Conservation (phyloP, 176 grass and related monocot genomes). For the Oryza officinalis region DNA sequence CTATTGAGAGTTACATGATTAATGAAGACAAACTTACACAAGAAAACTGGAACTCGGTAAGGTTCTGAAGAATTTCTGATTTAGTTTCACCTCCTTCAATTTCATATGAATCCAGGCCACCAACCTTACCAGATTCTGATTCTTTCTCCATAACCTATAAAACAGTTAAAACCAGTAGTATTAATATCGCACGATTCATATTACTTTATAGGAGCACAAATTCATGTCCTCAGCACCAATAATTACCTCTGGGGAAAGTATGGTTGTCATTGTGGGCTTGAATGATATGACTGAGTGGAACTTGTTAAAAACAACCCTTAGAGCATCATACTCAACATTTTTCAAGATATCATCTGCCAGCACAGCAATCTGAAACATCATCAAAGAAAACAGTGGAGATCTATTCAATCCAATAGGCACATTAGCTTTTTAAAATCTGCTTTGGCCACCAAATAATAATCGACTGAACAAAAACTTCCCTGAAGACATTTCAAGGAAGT, state of each 20-base stretch:
- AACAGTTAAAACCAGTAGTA: background rate
- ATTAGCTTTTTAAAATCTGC: background rate
- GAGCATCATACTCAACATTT: conserved; percentile 86
- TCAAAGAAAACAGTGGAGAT: background rate
- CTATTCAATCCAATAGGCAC: background rate
- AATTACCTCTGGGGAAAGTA: conserved; percentile 90
- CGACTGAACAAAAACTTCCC: too few relatives aligned
- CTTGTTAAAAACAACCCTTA: conserved; percentile 91
- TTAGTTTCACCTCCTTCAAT: conserved; percentile 97
- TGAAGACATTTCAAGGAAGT: background rate
- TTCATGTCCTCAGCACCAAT: background rate
- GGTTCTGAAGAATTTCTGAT: conserved; percentile 94
- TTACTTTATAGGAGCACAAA: background rate
- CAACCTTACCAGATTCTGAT: conserved; percentile 75
- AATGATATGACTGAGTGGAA: conserved; percentile 90
- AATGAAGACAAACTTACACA: conserved; percentile 58
- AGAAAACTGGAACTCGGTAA: conserved; percentile 92
- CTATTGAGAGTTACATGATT: background rate
- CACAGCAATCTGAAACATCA: conserved; percentile 68
- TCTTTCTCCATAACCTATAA: conserved; percentile 71
- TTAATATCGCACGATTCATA: background rate
- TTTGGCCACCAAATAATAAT: background rate
- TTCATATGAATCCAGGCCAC: conserved; percentile 83
- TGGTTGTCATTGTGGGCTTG: conserved; percentile 72
- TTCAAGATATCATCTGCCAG: conserved; percentile 97